Evolutionary conservation across 257 asterid genomes (phyloP), one percentile per base, ranked within the genome.

Genomic region (Haberlea rhodopensis): DNA sequence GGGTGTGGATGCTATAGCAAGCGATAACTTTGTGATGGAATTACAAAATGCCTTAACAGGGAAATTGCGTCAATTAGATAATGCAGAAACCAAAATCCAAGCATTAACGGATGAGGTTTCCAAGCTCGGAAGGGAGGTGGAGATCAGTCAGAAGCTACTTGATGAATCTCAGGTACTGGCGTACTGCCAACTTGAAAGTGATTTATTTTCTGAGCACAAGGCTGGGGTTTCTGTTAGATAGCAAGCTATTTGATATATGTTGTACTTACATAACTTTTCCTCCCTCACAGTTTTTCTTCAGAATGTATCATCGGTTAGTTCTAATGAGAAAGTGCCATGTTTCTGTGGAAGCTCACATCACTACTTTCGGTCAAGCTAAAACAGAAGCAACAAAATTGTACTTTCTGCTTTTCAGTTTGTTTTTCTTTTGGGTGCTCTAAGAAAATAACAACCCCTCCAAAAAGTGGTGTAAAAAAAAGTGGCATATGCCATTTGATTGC

Each of bases 91-190:
- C 59, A 83, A 83, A 75, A 76, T 83, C 40, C 84, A 70, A 66
- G 81, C 67, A 56, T 64, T 86, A 57, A 64, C 57, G 56, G 95
- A 86, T 54, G 94, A 90, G 78, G 80, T 83, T 34, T 69, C 84
- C 60, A 84, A 83, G 76, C 86, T 88, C 56, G 85, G 74, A 62
- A 78, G 75, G 78, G 95, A 87, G 69, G 65, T 94, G 83, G 99
- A 86, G 84, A 78, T 75, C 53, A 85, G 79, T 69, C 81, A 69
- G 60, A 87, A 90, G 81, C 88, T 94, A 65, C 94, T 90, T 32
- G 95, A 87, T 61, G 97, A 94, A 82, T 90, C 99, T 72, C 99
- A 89, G 99, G 99, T 94, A 87, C 60, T 65, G 29, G 76, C 25
- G 99, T 94, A 87, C 60, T 65, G 29, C 77, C 25, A 13, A 58